Evolutionary conservation across 495 filamentous ascomycete genomes (phyloP).

Genomic region (Chaetomium tenue): DNA sequence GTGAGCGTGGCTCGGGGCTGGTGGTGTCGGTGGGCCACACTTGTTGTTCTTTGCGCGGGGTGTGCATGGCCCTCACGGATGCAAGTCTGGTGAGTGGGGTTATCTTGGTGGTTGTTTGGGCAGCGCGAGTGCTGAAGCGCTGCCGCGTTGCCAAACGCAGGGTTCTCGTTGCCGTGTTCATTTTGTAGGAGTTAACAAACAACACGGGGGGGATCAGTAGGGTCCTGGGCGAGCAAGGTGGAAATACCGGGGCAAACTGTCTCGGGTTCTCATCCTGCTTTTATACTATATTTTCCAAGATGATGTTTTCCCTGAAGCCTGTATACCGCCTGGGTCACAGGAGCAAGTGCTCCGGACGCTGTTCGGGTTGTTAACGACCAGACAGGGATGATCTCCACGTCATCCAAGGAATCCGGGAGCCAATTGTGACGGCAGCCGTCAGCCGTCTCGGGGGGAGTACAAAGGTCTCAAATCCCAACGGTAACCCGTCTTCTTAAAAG

Average conservation of each 20-base stretch:
- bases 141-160: slow-evolving; percentile 10
- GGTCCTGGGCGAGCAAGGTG: background rate
- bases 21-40: background rate
- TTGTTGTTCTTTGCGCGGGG: slow-evolving; percentile 2
- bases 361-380: background rate
- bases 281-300: background rate
- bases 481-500: background rate
- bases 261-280: background rate
- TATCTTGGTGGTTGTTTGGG: background rate
- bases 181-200: background rate
- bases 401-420: background rate
- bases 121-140: background rate
- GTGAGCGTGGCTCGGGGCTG: slow-evolving; percentile 2
- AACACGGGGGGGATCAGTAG: no score
- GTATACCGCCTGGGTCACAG: background rate
- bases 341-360: background rate
- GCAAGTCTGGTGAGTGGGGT: background rate
- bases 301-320: background rate
- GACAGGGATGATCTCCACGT: slow-evolving; percentile 7
- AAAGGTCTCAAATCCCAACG: background rate
- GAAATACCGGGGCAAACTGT: background rate
- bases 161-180: slow-evolving; percentile 13
- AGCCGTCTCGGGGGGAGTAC: background rate
- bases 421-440: background rate
- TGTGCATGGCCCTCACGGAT: slow-evolving; percentile 4